A percentile compares a stretch with the other conserved stretches of the same genome.
Evolutionary conservation across 805 yeast species (phyloP).

Genomic region (Naumovozyma baii): DNA sequence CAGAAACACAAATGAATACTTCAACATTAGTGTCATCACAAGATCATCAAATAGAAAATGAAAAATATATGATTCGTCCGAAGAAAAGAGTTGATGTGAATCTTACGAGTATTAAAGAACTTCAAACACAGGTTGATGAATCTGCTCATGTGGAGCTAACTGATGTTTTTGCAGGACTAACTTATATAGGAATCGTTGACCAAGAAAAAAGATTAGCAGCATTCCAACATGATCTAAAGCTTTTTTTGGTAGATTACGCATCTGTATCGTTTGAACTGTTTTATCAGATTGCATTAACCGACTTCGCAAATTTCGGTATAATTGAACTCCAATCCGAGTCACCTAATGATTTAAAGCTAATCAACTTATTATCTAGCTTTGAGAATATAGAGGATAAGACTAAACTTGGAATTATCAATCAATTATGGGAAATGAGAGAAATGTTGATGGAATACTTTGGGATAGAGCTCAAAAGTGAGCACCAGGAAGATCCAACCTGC

Average conservation of each 20-base stretch:
- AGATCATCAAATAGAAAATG: background rate
- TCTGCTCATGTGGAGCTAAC: constrained; percentile 47
- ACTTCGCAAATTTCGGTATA: constrained; percentile 74
- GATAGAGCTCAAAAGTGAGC: constrained; percentile 32
- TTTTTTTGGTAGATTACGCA: constrained; percentile 75
- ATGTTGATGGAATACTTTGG: constrained; percentile 80
- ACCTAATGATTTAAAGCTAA: constrained; percentile 7
- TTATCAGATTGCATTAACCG: constrained; percentile 70
- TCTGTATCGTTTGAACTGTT: constrained; percentile 57
- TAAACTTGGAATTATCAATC: constrained; percentile 21
- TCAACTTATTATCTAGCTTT: constrained; percentile 12
- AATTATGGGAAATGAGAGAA: constrained; percentile 45
- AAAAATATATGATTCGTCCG: constrained; percentile 10
- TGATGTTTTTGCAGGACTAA: constrained; percentile 54
- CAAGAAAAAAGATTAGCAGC: constrained; percentile 58
- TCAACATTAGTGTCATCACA: background rate
- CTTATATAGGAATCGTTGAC: constrained; percentile 80
- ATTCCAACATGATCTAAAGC: constrained; percentile 72
- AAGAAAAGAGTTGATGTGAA: constrained; percentile 36
- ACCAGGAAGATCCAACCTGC: constrained; percentile 26
- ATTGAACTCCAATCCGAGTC: constrained; percentile 30
- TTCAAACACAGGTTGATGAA: constrained; percentile 43
- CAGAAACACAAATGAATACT: background rate
- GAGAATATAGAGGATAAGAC: constrained; percentile 12
- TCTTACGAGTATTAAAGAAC: constrained; percentile 48